A percentile compares a stretch with the other conserved stretches of the same genome.
Evolutionary conservation across 2,329 filamentous ascomycete genomes (phyloP).

Genomic region (Fusarium pilosicola): DNA sequence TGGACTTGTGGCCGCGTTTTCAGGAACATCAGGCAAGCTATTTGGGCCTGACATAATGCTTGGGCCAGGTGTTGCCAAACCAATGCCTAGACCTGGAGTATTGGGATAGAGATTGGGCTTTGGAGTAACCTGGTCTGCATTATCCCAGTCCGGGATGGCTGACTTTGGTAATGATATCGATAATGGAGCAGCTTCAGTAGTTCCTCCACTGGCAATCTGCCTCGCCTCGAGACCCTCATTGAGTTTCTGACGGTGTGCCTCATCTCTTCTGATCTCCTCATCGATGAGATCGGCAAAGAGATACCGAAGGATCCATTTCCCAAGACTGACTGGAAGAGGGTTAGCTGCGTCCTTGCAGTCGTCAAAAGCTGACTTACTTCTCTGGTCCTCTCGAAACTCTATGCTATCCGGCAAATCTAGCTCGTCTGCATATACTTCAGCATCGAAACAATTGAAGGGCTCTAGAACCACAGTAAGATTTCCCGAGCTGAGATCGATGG

Average conservation of each 20-base stretch:
- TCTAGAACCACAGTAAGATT: constrained; percentile 91
- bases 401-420: constrained; percentile 76
- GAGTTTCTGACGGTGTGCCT: constrained; percentile 74
- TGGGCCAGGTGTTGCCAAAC: constrained; percentile 73
- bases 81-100: constrained; percentile 83
- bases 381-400: constrained; percentile 90
- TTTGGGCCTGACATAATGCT: constrained; percentile 38
- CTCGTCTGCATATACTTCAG: constrained; percentile 96
- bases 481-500: constrained; percentile 91
- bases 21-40: constrained; percentile 59
- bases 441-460: constrained; percentile 96
- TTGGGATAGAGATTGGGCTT: constrained; percentile 73
- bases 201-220: constrained; percentile 53
- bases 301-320: constrained; percentile 95
- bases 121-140: constrained; percentile 63
- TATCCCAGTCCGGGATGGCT: constrained; percentile 50
- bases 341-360: constrained; percentile 35
- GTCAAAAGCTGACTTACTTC: constrained; percentile 69
- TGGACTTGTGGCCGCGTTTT: constrained; percentile 56
- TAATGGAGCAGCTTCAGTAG: constrained; percentile 65
- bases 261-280: constrained; percentile 87
- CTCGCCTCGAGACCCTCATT: constrained; percentile 71
- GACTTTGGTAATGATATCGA: constrained; percentile 63
- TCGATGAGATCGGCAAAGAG: constrained; percentile 90
- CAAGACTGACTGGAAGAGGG: constrained; percentile 79